Conservation (phyloP, 805 yeast species). For the Wickerhamiella vanderwaltii region DNA sequence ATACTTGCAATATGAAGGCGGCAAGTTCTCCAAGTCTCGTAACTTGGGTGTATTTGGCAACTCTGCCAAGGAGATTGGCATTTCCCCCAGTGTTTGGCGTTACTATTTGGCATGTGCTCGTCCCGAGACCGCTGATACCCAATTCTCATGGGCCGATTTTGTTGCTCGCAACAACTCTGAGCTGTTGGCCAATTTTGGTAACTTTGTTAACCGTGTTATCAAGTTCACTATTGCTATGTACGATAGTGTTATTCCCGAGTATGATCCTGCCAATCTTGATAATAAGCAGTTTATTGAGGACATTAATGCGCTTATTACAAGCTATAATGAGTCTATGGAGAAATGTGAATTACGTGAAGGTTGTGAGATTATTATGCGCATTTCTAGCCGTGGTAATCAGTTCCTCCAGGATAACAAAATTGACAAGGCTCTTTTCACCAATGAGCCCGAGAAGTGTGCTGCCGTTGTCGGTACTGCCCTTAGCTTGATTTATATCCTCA, state of each 20-base stretch:
- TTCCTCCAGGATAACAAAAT: constrained; percentile 93
- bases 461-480: constrained; percentile 88
- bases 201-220: constrained; percentile 85
- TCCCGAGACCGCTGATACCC: constrained; percentile 93
- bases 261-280: constrained; percentile 36
- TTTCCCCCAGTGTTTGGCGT: constrained; percentile 93
- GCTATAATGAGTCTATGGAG: constrained; percentile 65
- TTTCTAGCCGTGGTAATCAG: constrained; percentile 86
- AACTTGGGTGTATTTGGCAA: constrained; percentile 97
- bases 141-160: constrained; percentile 94
- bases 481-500: constrained; percentile 75
- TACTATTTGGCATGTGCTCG: constrained; percentile 84
- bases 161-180: constrained; percentile 89
- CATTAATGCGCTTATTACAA: constrained; percentile 45
- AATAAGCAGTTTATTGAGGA: constrained; percentile 41
- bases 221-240: constrained; percentile 85
- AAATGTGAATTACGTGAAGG: constrained; percentile 67
- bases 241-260: constrained; percentile 77
- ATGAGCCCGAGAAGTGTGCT: constrained; percentile 68
- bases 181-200: constrained; percentile 89
- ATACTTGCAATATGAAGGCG: constrained; percentile 93
- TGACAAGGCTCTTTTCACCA: constrained; percentile 71
- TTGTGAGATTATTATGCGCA: constrained; percentile 78
- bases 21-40: constrained; percentile 96
- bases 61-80: constrained; percentile 87